Evolutionary conservation across 176 grass and related monocot species (phyloP).

Genomic region (Lolium perenne): DNA sequence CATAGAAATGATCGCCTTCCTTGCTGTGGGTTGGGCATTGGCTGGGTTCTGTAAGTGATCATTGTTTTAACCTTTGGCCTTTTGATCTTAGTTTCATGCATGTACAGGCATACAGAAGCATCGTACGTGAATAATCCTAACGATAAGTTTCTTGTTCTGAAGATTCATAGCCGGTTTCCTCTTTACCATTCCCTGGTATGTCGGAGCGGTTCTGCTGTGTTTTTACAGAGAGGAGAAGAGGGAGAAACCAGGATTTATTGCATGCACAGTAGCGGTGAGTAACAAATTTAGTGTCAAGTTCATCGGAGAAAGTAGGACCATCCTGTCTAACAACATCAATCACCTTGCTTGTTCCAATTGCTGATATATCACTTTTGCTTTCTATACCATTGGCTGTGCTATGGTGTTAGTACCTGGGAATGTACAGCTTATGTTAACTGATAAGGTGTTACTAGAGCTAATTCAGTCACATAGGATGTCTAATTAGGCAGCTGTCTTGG

Average conservation of each 20-base stretch:
- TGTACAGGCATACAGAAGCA: not conserved
- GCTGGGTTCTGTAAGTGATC: slow-evolving; percentile 87
- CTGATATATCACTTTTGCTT: slow-evolving; percentile 8
- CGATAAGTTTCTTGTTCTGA: not conserved
- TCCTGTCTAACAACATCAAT: not conserved
- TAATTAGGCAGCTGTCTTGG: not conserved
- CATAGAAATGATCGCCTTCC: slow-evolving; percentile 58
- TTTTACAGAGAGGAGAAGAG: slow-evolving; percentile 70
- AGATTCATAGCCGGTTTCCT: slow-evolving; percentile 96
- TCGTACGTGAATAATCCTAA: slow-evolving; percentile 26
- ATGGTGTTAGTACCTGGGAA: not conserved
- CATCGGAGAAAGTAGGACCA: not conserved
- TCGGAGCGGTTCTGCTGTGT: slow-evolving; percentile 76
- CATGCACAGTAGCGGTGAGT: slow-evolving; percentile 80
- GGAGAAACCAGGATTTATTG: slow-evolving; percentile 86
- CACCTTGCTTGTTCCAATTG: slow-evolving; percentile 10
- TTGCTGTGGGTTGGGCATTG: slow-evolving; percentile 81
- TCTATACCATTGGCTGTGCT: not conserved
- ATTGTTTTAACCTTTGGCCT: not conserved
- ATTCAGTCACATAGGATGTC: not conserved
- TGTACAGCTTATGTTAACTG: not conserved
- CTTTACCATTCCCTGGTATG: slow-evolving; percentile 87
- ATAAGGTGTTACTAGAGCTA: not conserved
- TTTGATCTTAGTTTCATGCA: slow-evolving; percentile 27
- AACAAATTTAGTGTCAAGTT: slow-evolving; percentile 11